Conservation (phyloP, 805 yeast genomes). For the Pichia deserticola region DNA sequence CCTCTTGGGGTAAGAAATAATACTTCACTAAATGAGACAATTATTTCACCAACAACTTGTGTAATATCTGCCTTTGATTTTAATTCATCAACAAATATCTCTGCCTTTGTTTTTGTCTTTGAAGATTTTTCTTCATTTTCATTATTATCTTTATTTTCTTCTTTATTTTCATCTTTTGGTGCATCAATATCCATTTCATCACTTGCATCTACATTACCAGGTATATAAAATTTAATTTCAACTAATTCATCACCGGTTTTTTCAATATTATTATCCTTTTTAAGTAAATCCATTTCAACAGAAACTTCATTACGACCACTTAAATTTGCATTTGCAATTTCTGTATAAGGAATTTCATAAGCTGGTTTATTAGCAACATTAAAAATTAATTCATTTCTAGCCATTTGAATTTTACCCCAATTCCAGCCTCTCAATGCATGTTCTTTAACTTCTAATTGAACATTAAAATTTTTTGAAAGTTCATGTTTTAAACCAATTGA, state of each 20-base stretch:
- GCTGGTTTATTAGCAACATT: constrained; percentile 81
- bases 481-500: constrained; percentile 76
- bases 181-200: constrained; percentile 35
- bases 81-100: constrained; percentile 80
- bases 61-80: constrained; percentile 94
- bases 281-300: constrained; percentile 59
- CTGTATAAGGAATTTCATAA: constrained; percentile 81
- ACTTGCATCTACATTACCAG: constrained; percentile 60
- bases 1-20: constrained; percentile 97
- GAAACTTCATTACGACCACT: constrained; percentile 93
- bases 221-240: constrained; percentile 87
- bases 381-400: constrained; percentile 84
- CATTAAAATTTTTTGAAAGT: constrained; percentile 64
- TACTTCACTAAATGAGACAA: constrained; percentile 86
- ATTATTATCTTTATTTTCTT: constrained; percentile 19
- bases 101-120: constrained; percentile 63
- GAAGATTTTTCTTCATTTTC: constrained; percentile 27
- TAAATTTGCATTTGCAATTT: constrained; percentile 76
- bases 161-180: constrained; percentile 19
- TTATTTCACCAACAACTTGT: constrained; percentile 88
- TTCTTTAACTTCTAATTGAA: constrained; percentile 73
- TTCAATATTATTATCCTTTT: constrained; percentile 38
- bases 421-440: constrained; percentile 98
- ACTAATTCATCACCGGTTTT: constrained; percentile 93
- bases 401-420: constrained; percentile 94